Evolutionary conservation across 2,329 filamentous ascomycete species (phyloP).

Genomic region (Fusarium beomiforme): DNA sequence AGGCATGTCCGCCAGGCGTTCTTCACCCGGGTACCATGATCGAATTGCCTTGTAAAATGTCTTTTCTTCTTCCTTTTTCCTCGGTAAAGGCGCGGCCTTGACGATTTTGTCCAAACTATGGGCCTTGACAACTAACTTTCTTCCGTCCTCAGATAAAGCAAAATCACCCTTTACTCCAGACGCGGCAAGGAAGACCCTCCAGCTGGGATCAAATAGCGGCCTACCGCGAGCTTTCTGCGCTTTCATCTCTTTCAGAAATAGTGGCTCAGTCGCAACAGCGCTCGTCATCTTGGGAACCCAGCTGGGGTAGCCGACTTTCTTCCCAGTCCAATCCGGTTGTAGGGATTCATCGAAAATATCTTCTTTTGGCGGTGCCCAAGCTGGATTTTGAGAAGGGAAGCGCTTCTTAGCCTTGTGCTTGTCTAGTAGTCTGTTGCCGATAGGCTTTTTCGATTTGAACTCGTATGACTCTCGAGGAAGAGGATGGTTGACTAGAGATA

Average conservation of each 20-base stretch:
- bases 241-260: constrained; percentile 17
- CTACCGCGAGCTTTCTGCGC: not conserved
- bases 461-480: constrained; percentile 1
- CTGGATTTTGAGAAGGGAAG: not conserved
- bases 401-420: constrained; percentile 8
- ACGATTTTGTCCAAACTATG: not conserved
- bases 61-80: not conserved
- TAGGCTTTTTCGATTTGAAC: constrained; percentile 9
- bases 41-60: not conserved
- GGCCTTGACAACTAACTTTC: not conserved
- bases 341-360: constrained; percentile 3
- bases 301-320: not conserved
- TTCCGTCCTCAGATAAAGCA: not conserved
- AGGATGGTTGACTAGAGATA: constrained; percentile 9
- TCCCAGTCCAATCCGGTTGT: constrained; percentile 4
- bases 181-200: not conserved
- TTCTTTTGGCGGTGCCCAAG: not conserved
- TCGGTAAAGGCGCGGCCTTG: not conserved
- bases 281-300: constrained; percentile 21
- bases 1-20: not conserved
- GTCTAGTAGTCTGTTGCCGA: not conserved
- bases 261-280: constrained; percentile 2
- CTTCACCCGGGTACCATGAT: constrained; percentile 1
- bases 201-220: not conserved
- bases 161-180: not conserved